These are phyloP conservation scores for Lepraria neglecta DNA, from an alignment of 495 filamentous ascomycete genomes.

Conservation along the genomic window DNA sequence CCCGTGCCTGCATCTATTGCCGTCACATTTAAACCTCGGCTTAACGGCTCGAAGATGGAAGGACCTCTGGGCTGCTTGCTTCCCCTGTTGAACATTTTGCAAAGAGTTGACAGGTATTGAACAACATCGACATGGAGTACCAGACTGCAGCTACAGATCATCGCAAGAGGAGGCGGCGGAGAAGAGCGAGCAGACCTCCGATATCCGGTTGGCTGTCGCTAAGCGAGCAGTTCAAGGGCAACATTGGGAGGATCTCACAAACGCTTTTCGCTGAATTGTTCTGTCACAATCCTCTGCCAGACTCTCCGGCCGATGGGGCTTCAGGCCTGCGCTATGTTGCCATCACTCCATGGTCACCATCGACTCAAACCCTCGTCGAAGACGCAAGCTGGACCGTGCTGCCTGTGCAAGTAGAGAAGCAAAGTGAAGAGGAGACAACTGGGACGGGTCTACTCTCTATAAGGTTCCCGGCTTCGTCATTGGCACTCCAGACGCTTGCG, in stretches of 20 bases:
- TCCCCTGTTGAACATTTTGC: neutral
- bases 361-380: constrained; percentile 48
- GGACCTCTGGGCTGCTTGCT: constrained; percentile 1
- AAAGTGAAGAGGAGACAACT: constrained; percentile 1
- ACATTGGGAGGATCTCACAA: constrained; percentile 78
- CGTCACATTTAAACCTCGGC: constrained; percentile 16
- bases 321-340: constrained; percentile 55
- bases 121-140: constrained; percentile 18
- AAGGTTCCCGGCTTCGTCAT: constrained; percentile 72
- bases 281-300: constrained; percentile 38
- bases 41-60: constrained; percentile 4
- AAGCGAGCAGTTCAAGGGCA: constrained; percentile 80
- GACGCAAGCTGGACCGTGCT: constrained; percentile 75
- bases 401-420: constrained; percentile 50
- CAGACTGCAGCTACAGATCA: constrained; percentile 34
- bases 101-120: neutral
- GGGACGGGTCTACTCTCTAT: constrained; percentile 51
- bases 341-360: constrained; percentile 73
- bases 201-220: constrained; percentile 59
- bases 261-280: constrained; percentile 81
- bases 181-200: constrained; percentile 47
- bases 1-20: neutral
- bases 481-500: constrained; percentile 74
- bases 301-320: neutral
- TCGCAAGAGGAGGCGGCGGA: constrained; percentile 41